Base-by-base conservation (phyloP, 108 stramenopile genomes). In the Cylindrotheca closterium region DNA sequence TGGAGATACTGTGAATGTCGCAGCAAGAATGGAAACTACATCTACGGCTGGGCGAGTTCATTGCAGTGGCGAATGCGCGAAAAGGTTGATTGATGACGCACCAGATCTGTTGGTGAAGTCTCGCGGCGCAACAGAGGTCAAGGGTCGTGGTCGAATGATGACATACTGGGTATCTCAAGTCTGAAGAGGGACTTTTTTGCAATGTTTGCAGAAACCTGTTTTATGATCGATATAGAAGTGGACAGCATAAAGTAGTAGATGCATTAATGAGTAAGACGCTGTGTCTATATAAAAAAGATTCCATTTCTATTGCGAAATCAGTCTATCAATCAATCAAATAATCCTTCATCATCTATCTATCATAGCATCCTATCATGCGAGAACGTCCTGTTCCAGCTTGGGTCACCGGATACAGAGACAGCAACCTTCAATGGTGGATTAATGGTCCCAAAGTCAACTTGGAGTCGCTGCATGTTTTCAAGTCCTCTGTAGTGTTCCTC, bases 21-120 rank as follows among this genome's bases (percentile, higher is more conserved):
- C 45, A 2, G 46, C 74, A 3, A 50, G 85, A 46, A 81, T 83
- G 82, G 82, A 87, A 58, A 69, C 67, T 30, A 71, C 61, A 51
- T 70, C 68, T 21, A 33, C 37, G 23, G 23, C 60, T 5, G 69
- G 53, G 24, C 51, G 67, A n/a, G 75, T 84, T 45, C 82, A 81
- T 31, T 79, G 80, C 52, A 79, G 82, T 8, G 62, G 71, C 22
- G n/a, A 30, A 17, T 19, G 52, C 2, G 51, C 51, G 17, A 28
- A 65, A 22, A 18, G 52, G 5, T 34, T 65, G 26, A 8, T 15
- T 0, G 3, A 32, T 10, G 52, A 65, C 52, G 52, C 31, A 17
- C 63, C 63, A 26, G 52, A 54, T 17, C 23, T 65, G 3, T 52
- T 34, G 1, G 18, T 65, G 52, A 65, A 22, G 0, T 7, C 31